phyloP scores from a whole-genome alignment of 805 yeast species.

The Monosporozyma aerobia region DNA sequence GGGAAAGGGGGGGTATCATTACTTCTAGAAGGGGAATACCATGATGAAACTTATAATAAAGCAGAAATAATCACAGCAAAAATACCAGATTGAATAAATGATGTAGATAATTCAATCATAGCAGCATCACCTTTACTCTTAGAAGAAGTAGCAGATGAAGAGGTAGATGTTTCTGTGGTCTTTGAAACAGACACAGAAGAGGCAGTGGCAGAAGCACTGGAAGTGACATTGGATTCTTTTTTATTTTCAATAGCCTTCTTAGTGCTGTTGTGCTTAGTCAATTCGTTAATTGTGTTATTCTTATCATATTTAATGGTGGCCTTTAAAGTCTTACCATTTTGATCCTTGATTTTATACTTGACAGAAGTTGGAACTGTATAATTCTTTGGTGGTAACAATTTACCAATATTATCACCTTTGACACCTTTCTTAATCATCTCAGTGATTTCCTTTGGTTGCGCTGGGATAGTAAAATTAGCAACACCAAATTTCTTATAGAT shows the following conservation, averaged over 20 bases:
- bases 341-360: slow-evolving; percentile 34
- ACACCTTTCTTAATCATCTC: slow-evolving; percentile 41
- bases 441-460: slow-evolving; percentile 36
- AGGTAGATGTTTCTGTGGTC: slow-evolving; percentile 10
- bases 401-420: slow-evolving; percentile 37
- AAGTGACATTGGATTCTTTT: not conserved
- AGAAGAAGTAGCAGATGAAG: slow-evolving; percentile 8
- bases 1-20: not conserved
- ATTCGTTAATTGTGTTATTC: slow-evolving; percentile 31
- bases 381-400: slow-evolving; percentile 29
- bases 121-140: slow-evolving; percentile 23
- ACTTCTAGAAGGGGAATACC: too few relatives aligned
- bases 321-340: slow-evolving; percentile 28
- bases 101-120: slow-evolving; percentile 2
- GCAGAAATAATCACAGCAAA: slow-evolving; percentile 33
- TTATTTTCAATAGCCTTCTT: not conserved
- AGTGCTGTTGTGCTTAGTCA: slow-evolving; percentile 6
- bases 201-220: not conserved
- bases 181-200: not conserved
- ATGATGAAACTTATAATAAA: slow-evolving; percentile 24
- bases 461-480: slow-evolving; percentile 38
- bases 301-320: slow-evolving; percentile 33
- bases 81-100: slow-evolving; percentile 13
- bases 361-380: slow-evolving; percentile 32
- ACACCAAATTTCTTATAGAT: slow-evolving; percentile 37